Conservation (phyloP, 768 basidiomycete genomes). For the Galerina sulciceps region DNA sequence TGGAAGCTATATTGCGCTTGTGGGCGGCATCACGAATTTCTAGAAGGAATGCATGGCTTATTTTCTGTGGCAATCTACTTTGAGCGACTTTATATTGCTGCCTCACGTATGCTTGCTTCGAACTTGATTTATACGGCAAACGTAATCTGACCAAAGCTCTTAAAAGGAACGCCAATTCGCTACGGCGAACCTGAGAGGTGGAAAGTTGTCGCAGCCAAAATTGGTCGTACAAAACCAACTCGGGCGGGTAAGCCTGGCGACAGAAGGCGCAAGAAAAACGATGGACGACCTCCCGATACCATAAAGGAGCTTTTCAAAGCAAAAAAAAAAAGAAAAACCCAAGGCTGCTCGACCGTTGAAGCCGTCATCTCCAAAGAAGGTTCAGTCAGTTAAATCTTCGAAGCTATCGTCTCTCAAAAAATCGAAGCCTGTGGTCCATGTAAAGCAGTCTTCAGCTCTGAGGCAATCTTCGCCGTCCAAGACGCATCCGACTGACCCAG, state of each 20-base stretch:
- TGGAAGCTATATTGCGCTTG: slow-evolving; percentile 27
- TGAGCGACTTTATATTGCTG: not conserved
- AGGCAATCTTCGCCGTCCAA: too few relatives aligned
- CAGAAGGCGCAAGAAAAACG: slow-evolving; percentile 11
- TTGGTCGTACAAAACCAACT: slow-evolving; percentile 19
- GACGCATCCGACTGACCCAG: too few relatives aligned
- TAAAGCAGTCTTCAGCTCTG: too few relatives aligned
- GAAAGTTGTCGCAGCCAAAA: slow-evolving; percentile 4
- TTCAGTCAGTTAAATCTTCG: not conserved
- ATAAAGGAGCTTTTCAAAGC: slow-evolving; percentile 3
- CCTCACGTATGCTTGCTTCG: not conserved
- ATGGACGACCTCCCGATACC: slow-evolving; percentile 15
- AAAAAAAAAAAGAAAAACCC: not conserved
- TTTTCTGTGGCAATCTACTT: not conserved
- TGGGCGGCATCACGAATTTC: slow-evolving; percentile 20
- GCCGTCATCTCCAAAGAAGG: not conserved
- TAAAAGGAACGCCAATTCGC: slow-evolving; percentile 7
- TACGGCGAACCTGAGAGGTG: slow-evolving; percentile 19
- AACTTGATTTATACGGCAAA: not conserved
- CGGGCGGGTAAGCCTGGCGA: not conserved
- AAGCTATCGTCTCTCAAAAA: not conserved
- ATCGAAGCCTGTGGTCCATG: too few relatives aligned
- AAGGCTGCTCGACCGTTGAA: not conserved
- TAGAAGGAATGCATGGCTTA: slow-evolving; percentile 9
- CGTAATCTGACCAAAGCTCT: not conserved